These are phyloP conservation scores for Otatea glauca DNA, from an alignment of 176 grass and related monocot genomes.

Conservation along the genomic window DNA sequence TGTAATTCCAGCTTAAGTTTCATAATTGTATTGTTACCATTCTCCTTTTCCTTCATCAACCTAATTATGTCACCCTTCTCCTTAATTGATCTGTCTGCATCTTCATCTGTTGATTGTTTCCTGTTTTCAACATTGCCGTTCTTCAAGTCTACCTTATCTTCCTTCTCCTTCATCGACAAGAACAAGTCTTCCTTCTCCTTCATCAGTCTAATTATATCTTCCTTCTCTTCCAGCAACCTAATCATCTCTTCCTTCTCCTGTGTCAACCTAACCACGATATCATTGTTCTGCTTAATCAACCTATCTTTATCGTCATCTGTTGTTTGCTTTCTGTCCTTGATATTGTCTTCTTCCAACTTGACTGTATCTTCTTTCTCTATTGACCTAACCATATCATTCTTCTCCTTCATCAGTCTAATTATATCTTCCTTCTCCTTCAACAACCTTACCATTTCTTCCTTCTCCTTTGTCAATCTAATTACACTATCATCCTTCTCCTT, in stretches of 20 bases:
- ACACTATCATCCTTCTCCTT: slow-evolving; percentile 58
- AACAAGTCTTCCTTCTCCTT: slow-evolving; percentile 49
- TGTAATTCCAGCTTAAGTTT: slow-evolving; percentile 69
- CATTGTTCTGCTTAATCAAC: slow-evolving; percentile 75
- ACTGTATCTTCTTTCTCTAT: slow-evolving; percentile 37
- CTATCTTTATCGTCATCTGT: slow-evolving; percentile 52
- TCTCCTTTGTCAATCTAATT: slow-evolving; percentile 46
- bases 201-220: slow-evolving; percentile 42
- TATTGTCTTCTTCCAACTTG: slow-evolving; percentile 45
- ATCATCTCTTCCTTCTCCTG: slow-evolving; percentile 46
- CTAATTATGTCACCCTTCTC: no score
- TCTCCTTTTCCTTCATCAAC: no score
- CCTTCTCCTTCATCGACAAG: slow-evolving; percentile 48
- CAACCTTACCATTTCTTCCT: slow-evolving; percentile 50
- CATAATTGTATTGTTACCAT: slow-evolving; percentile 39
- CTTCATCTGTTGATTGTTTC: slow-evolving; percentile 40
- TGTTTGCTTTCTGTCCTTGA: slow-evolving; percentile 20
- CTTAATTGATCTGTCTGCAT: slow-evolving; percentile 24
- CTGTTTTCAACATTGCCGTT: slow-evolving; percentile 5
- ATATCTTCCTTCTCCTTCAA: neutral
- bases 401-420: slow-evolving; percentile 61
- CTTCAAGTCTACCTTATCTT: slow-evolving; percentile 45
- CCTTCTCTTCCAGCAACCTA: slow-evolving; percentile 37
- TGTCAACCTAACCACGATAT: slow-evolving; percentile 42
- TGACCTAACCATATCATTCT: neutral